Evolutionary conservation across 768 basidiomycete species (phyloP).

Genomic region (Leccinum broughii): DNA sequence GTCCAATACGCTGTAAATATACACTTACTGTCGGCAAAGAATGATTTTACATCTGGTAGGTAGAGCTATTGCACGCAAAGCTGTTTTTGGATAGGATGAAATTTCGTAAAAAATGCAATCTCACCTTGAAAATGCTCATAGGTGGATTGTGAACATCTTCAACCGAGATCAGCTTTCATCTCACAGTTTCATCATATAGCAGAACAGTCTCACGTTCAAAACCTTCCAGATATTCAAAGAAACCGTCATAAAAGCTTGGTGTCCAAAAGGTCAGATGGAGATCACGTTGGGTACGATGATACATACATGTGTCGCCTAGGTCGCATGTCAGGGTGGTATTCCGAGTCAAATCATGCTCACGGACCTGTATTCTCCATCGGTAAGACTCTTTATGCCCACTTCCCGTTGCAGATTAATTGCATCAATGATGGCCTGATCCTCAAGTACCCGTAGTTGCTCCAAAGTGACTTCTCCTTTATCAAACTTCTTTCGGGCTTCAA

Average conservation of each 20-base stretch:
- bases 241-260: slow-evolving; percentile 29
- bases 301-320: slow-evolving; percentile 30
- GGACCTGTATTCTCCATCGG: background rate
- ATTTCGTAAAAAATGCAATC: background rate
- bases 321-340: slow-evolving; percentile 1
- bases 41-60: slow-evolving; percentile 26
- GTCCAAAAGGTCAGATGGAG: background rate
- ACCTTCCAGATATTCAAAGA: slow-evolving; percentile 28
- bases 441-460: background rate
- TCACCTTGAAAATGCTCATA: slow-evolving; percentile 29
- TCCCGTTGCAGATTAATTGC: background rate
- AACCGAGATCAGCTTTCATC: slow-evolving; percentile 1
- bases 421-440: background rate
- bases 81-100: background rate
- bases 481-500: background rate
- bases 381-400: background rate
- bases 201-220: slow-evolving; percentile 22
- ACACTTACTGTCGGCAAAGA: slow-evolving; percentile 18
- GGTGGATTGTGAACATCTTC: slow-evolving; percentile 27
- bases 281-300: background rate
- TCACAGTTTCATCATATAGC: background rate
- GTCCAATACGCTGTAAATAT: background rate
- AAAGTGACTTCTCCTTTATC: background rate
- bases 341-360: background rate
- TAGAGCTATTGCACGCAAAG: slow-evolving; percentile 22